Conservation (phyloP, 768 basidiomycete species). For the Xanthoconium stramineum region DNA sequence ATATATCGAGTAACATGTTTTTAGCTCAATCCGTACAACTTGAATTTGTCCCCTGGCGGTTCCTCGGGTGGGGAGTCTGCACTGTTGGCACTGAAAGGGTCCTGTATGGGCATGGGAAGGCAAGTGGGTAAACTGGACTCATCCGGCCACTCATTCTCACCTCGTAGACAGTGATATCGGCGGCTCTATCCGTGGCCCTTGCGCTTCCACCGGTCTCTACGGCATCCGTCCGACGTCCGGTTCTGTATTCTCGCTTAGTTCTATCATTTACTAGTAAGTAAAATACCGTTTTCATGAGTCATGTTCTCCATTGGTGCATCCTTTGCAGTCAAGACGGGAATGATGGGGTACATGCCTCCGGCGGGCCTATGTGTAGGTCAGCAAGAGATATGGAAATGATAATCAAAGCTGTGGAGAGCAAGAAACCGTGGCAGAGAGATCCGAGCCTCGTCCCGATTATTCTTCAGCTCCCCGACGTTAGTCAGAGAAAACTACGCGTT, state of each 20-base stretch:
- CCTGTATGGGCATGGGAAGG: conserved; percentile 44
- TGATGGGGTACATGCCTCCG: conserved; percentile 9
- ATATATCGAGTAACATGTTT: neutral
- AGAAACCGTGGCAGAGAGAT: conserved; percentile 42
- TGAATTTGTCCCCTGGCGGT: conserved; percentile 44
- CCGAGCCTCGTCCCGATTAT: conserved; percentile 33
- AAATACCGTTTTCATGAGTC: neutral
- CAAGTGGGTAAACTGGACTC: conserved; percentile 11
- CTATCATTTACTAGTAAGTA: conserved; percentile 20
- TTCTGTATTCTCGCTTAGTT: conserved; percentile 25
- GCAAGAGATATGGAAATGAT: conserved; percentile 26
- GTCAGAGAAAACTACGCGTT: conserved; percentile 28
- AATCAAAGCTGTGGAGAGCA: conserved; percentile 22
- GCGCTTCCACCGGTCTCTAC: conserved; percentile 37
- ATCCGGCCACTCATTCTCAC: neutral
- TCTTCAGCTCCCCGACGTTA: conserved; percentile 21
- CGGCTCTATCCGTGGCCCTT: conserved; percentile 39
- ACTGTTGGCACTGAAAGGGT: conserved; percentile 43
- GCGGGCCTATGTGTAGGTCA: conserved; percentile 28
- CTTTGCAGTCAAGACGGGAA: conserved; percentile 24
- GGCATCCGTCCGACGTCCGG: conserved; percentile 38
- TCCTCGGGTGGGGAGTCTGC: conserved; percentile 53
- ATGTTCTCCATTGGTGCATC: conserved; percentile 7
- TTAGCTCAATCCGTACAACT: conserved; percentile 45
- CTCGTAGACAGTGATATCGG: conserved; percentile 28